These are phyloP conservation scores for Penicillium sclerotiorum DNA, from an alignment of 2,329 filamentous ascomycete species.

Conservation along the genomic window DNA sequence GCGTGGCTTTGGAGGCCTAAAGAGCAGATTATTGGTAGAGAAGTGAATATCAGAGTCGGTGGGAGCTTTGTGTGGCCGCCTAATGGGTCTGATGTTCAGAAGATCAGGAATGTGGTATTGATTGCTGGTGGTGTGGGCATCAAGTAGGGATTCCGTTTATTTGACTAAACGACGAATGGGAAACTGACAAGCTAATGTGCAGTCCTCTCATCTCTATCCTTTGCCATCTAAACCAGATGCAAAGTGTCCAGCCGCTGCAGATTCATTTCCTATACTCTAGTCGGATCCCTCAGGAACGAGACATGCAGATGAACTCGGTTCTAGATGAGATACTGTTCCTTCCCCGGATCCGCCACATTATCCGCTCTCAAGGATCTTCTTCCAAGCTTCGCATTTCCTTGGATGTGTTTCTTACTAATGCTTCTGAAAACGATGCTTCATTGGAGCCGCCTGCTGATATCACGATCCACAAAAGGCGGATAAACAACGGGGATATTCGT, in stretches of 20 bases:
- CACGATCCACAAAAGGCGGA: slow-evolving; percentile 34
- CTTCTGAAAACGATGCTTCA: slow-evolving; percentile 13
- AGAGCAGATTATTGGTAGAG: slow-evolving; percentile 59
- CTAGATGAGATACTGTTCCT: slow-evolving; percentile 51
- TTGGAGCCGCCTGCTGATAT: slow-evolving; percentile 26
- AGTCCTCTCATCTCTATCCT: slow-evolving; percentile 76
- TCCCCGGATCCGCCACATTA: slow-evolving; percentile 45
- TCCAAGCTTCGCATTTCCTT: slow-evolving; percentile 33
- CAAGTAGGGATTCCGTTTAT: slow-evolving; percentile 56
- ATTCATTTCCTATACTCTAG: slow-evolving; percentile 68
- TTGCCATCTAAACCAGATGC: slow-evolving; percentile 53
- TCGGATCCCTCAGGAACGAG: slow-evolving; percentile 37
- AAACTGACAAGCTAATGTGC: slow-evolving; percentile 3
- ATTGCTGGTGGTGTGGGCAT: slow-evolving; percentile 82
- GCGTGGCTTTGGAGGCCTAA: slow-evolving; percentile 71
- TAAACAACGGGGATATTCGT: slow-evolving; percentile 39
- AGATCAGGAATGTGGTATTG: slow-evolving; percentile 66
- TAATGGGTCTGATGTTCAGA: slow-evolving; percentile 40
- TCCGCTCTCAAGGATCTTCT: slow-evolving; percentile 31
- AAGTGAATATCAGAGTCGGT: slow-evolving; percentile 71
- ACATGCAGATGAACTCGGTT: slow-evolving; percentile 11
- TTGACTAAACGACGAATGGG: background rate
- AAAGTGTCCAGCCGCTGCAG: slow-evolving; percentile 44
- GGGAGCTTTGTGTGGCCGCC: slow-evolving; percentile 81
- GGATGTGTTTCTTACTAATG: slow-evolving; percentile 39